Evolutionary conservation across 805 yeast species (phyloP), one percentile per base, ranked within the genome.

Genomic region (Hyphopichia homilentoma): DNA sequence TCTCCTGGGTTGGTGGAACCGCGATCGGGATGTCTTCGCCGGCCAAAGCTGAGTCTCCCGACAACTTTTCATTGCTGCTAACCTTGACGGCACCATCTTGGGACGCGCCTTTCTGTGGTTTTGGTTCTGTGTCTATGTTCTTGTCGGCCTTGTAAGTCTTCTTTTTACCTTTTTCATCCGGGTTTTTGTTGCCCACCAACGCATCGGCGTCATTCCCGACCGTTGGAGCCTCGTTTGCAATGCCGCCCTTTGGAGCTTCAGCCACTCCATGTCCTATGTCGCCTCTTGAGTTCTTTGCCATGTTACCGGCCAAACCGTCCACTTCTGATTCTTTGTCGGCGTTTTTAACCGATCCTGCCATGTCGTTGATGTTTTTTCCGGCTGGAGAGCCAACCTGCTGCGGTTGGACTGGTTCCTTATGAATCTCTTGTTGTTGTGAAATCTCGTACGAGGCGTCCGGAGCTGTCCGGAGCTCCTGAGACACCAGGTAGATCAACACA

Each of bases 191-290:
- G 8, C 56, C 57, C 12, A 49, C 40, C 12, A 50, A 29, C 34
- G 41, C 32, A 18, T 57, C 67, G 35, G 59, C 68, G 39, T 64
- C 65, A 30, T 51, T 60, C 6, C 71, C 71, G 2, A 66, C 73
- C 1, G 64, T 36, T 13, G 65, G 63, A 1, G 62, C 71, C 42
- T 66, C 73, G 44, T 66, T 66, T 24, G 70, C 73, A 35, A 65
- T 51, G 2, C 73, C 73, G 9, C 73, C 73, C 43, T 61, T 64
- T 8, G 73, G 73, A 3, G 73, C 73, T 34, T 66, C 70, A 12
- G 45, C 47, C 4, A 66, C 60, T 2, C 68, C 71, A 22, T 48
- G 35, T 4, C 69, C 69, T 27, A 52, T 53, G 27, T 63, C 62
- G 4, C 68, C 71, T 36, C 61, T 57, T 6, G 65, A 53, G 25